phyloP scores from a whole-genome alignment of 352 stramenopile genomes.

The Ochromonadaceae sp. region DNA sequence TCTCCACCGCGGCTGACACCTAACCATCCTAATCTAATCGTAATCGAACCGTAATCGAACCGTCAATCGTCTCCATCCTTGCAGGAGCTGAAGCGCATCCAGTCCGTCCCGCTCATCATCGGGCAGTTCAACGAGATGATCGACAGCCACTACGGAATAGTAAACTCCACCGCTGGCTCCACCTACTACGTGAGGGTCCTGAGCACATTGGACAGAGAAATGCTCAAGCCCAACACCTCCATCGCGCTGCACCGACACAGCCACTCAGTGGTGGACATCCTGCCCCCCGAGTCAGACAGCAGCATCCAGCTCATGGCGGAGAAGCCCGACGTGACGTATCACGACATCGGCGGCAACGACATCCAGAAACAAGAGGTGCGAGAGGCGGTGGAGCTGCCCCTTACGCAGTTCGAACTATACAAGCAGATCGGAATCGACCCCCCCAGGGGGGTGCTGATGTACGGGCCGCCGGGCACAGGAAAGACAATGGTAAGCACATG shows the following conservation, averaged over 20 bases:
- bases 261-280: conserved; percentile 94
- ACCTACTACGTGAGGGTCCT: conserved; percentile 99
- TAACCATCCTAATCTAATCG: not conserved
- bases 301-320: conserved; percentile 99
- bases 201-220: conserved; percentile 91
- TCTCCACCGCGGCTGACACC: not conserved
- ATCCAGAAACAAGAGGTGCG: conserved; percentile 96
- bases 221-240: conserved; percentile 95
- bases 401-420: conserved; percentile 98
- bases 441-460: conserved; percentile 91
- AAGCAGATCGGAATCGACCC: conserved; percentile 99
- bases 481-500: too few species aligned
- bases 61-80: not conserved
- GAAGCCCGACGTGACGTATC: conserved; percentile 87
- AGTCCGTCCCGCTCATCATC: conserved; percentile 98
- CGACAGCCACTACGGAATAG: conserved; percentile 98
- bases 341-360: conserved; percentile 98
- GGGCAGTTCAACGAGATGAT: conserved; percentile 99
- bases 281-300: conserved; percentile 95
- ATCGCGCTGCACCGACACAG: conserved; percentile 95
- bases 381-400: conserved; percentile 95
- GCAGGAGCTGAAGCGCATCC: conserved; percentile 91
- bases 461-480: conserved; percentile 66
- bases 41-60: not conserved
- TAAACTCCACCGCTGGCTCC: conserved; percentile 83